A percentile compares a stretch with the other conserved stretches of the same genome.
Evolutionary conservation across 371 early-diverging fungal species (phyloP).

Genomic region (Gilbertella persicaria): DNA sequence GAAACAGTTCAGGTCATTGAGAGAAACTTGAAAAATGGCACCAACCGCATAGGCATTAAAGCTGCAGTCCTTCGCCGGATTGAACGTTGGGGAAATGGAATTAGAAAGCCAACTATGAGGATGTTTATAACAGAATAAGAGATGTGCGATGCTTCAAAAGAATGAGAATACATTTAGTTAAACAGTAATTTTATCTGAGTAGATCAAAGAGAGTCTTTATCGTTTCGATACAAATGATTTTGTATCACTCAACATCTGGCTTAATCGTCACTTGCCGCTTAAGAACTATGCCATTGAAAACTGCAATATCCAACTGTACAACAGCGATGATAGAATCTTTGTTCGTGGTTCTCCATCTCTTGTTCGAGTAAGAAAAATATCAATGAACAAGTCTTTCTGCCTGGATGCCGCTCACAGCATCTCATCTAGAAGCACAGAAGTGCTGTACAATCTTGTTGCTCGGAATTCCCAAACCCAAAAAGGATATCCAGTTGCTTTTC

Average conservation of each 20-base stretch:
- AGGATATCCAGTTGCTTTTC: conserved; percentile 5
- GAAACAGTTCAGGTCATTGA: too few species aligned
- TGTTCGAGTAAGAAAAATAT: neutral
- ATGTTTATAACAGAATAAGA: neutral
- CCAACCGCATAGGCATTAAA: too few species aligned
- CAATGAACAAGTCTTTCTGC: neutral
- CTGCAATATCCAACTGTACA: neutral
- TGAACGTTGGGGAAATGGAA: neutral
- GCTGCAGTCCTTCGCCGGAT: neutral
- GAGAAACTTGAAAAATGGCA: too few species aligned
- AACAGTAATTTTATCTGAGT: neutral
- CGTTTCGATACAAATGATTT: neutral
- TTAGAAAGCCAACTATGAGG: neutral
- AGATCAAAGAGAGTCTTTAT: neutral
- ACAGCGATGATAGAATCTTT: neutral
- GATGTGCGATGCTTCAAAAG: neutral
- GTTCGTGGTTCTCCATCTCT: neutral
- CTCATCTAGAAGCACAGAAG: neutral
- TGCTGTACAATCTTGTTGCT: neutral
- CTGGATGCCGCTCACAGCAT: conserved; percentile 2
- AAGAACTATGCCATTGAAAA: neutral
- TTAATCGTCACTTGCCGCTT: neutral
- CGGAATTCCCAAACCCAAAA: neutral
- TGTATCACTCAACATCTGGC: neutral
- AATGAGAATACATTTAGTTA: neutral